Conservation (phyloP, 1,284 basidiomycete genomes). For the Apiotrichum akiyoshidainum region DNA sequence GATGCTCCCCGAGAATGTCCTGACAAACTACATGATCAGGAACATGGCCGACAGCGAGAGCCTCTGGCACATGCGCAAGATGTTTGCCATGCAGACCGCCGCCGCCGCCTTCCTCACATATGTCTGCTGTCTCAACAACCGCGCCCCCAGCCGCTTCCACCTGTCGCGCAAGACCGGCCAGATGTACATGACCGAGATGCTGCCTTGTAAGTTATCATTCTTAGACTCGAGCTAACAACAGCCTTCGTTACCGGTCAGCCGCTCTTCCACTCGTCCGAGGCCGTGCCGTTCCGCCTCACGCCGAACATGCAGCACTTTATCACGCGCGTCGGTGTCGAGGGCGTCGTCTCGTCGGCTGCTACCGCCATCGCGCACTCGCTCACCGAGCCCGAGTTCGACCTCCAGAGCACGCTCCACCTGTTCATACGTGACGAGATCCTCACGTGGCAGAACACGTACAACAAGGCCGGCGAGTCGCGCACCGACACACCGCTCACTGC, state of each 20-base stretch:
- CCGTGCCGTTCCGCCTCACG: constrained; percentile 94
- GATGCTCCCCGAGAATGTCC: constrained; percentile 83
- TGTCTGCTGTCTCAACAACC: constrained; percentile 76
- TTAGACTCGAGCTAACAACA: constrained; percentile 27
- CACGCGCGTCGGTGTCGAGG: constrained; percentile 84
- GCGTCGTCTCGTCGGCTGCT: constrained; percentile 77
- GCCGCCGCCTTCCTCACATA: constrained; percentile 91
- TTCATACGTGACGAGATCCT: constrained; percentile 82
- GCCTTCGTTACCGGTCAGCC: constrained; percentile 58
- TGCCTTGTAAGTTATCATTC: constrained; percentile 63
- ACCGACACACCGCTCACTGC: constrained; percentile 64
- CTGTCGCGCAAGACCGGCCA: constrained; percentile 83
- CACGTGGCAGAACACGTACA: constrained; percentile 50
- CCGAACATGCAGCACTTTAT: constrained; percentile 95
- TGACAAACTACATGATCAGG: constrained; percentile 81
- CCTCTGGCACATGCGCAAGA: constrained; percentile 95
- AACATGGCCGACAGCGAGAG: constrained; percentile 82
- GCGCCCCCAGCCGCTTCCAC: constrained; percentile 81
- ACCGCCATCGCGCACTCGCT: constrained; percentile 88
- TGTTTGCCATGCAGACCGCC: constrained; percentile 88
- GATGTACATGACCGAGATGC: constrained; percentile 83
- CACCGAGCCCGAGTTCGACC: constrained; percentile 82
- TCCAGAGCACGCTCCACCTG: constrained; percentile 43
- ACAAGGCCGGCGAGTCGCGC: constrained; percentile 39
- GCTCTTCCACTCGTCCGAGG: constrained; percentile 72